Evolutionary conservation across 495 filamentous ascomycete genomes (phyloP).

Genomic region (Penicillium bialowiezense): DNA sequence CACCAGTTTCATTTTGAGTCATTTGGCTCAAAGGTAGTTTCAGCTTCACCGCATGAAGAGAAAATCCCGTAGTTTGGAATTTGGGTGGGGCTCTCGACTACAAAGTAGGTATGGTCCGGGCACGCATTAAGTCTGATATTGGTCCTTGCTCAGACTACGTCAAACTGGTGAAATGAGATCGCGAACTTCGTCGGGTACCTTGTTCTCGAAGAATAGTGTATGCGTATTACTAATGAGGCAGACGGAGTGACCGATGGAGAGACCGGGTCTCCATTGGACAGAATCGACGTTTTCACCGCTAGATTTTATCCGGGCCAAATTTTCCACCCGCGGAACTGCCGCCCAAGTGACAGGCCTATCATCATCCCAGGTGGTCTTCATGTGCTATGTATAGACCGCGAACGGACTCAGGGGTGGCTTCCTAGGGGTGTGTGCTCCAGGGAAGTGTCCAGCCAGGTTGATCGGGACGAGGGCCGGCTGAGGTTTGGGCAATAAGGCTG

Average conservation of each 20-base stretch:
- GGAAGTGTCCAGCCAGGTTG: neutral
- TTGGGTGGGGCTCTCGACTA: neutral
- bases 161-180: neutral
- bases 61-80: neutral
- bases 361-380: neutral
- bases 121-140: neutral
- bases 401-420: constrained; percentile 15
- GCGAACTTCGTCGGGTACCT: neutral
- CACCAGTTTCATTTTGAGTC: constrained; percentile 7
- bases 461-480: constrained; percentile 11
- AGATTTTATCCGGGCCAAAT: constrained; percentile 14
- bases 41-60: constrained; percentile 6
- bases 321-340: neutral
- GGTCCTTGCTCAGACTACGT: neutral
- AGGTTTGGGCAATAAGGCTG: constrained; percentile 12
- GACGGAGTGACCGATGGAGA: constrained; percentile 8
- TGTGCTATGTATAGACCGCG: constrained; percentile 17
- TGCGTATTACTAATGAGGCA: neutral
- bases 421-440: constrained; percentile 7
- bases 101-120: neutral
- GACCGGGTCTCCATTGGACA: constrained; percentile 22
- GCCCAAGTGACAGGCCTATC: constrained; percentile 18
- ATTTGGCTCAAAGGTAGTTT: neutral
- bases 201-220: neutral
- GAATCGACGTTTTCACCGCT: constrained; percentile 22